These are phyloP conservation scores for Nelumbo lutea DNA, from an alignment of 164 flowering plant genomes.

Conservation along the genomic window DNA sequence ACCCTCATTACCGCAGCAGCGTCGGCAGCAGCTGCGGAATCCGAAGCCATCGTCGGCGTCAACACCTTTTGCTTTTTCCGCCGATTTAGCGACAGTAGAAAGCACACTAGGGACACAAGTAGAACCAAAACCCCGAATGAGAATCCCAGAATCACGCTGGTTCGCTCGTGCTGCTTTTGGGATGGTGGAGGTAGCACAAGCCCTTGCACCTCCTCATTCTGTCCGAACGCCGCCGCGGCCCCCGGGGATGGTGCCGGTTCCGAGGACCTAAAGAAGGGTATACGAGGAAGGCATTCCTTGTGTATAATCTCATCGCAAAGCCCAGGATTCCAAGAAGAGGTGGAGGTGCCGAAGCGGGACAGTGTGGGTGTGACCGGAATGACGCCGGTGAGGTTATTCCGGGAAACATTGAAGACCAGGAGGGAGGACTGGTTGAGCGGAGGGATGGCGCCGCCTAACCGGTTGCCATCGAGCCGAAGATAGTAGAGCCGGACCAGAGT, in stretches of 20 bases:
- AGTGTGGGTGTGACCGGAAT: constrained; percentile 61
- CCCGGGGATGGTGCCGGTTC: constrained; percentile 13
- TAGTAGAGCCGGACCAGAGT: constrained; percentile 38
- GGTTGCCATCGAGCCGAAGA: constrained; percentile 60
- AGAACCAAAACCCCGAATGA: constrained; percentile 28
- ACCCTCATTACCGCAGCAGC: constrained; percentile 44
- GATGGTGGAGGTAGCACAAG: constrained; percentile 22
- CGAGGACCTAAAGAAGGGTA: constrained; percentile 45
- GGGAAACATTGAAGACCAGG: constrained; percentile 57
- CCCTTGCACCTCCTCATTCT: constrained; percentile 31
- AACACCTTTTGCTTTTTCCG: constrained; percentile 14
- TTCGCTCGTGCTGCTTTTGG: constrained; percentile 21
- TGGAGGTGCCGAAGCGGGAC: constrained; percentile 29
- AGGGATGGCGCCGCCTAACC: constrained; percentile 70
- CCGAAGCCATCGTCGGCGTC: constrained; percentile 18
- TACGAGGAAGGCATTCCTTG: constrained; percentile 40
- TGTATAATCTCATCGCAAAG: constrained; percentile 76
- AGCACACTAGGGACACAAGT: constrained; percentile 25
- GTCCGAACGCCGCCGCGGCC: constrained; percentile 20
- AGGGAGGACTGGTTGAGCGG: constrained; percentile 68
- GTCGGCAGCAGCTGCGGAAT: constrained; percentile 20
- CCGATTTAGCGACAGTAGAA: constrained; percentile 24
- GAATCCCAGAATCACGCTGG: constrained; percentile 35
- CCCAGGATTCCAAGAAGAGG: constrained; percentile 49
- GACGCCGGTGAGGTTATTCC: constrained; percentile 58